Percentiles rank a stretch among this genome's conserved stretches.
Evolutionary conservation across 1,284 basidiomycete species (phyloP).

Genomic region (Schizophyllum amplum): DNA sequence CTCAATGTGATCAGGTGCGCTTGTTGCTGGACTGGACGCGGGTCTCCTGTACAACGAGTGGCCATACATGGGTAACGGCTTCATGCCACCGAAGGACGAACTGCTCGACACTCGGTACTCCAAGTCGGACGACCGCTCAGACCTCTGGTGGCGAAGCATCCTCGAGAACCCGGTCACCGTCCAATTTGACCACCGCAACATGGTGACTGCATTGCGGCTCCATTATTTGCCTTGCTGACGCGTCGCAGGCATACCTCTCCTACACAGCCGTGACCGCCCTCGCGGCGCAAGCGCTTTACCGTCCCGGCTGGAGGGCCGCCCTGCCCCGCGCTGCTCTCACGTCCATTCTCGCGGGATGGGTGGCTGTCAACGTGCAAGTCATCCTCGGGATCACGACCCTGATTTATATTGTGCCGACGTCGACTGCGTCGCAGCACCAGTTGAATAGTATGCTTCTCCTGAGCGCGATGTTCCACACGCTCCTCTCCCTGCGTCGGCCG

Average conservation of each 20-base stretch:
- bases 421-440: conserved; percentile 90
- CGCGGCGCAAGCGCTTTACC: conserved; percentile 52
- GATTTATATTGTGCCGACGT: conserved; percentile 89
- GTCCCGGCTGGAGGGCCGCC: conserved; percentile 43
- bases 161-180: conserved; percentile 98
- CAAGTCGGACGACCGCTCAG: conserved; percentile 56
- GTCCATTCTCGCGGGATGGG: conserved; percentile 64
- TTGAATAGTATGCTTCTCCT: conserved; percentile 88
- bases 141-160: conserved; percentile 88
- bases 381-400: conserved; percentile 88
- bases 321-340: conserved; percentile 64
- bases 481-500: conserved; percentile 69
- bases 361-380: conserved; percentile 83
- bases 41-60: conserved; percentile 98
- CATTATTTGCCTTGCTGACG: background rate
- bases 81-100: conserved; percentile 80
- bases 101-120: conserved; percentile 77
- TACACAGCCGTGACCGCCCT: conserved; percentile 57
- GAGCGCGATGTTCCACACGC: conserved; percentile 76
- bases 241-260: conserved; percentile 68
- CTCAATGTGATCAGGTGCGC: conserved; percentile 72
- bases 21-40: conserved; percentile 96
- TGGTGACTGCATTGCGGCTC: conserved; percentile 44
- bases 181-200: conserved; percentile 91
- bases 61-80: conserved; percentile 88